Conservation (phyloP, 1,284 basidiomycete genomes). For the Fomitopsis schrenkii region DNA sequence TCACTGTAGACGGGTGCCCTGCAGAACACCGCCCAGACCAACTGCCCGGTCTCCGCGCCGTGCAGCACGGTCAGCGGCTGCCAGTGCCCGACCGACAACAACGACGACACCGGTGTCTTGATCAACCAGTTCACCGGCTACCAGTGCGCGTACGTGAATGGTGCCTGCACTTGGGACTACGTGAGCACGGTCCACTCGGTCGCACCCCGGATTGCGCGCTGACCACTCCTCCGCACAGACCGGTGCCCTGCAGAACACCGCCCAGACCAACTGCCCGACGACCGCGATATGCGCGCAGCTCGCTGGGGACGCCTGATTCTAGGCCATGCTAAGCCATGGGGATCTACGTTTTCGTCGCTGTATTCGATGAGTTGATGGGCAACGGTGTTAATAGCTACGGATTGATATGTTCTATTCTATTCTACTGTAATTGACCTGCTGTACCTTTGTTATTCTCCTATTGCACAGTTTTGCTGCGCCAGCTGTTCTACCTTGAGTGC, state of each 20-base stretch:
- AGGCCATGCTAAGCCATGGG: no score
- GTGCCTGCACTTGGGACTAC: slow-evolving; percentile 23
- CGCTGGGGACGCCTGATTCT: slow-evolving; percentile 7
- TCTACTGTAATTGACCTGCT: no score
- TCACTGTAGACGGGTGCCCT: slow-evolving; percentile 14
- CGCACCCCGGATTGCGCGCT: not conserved
- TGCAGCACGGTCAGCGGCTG: slow-evolving; percentile 18
- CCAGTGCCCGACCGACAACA: slow-evolving; percentile 17
- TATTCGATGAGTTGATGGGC: no score
- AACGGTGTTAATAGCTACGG: no score
- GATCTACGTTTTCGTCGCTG: no score
- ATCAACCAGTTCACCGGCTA: slow-evolving; percentile 24
- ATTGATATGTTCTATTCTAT: no score
- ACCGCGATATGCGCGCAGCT: slow-evolving; percentile 8
- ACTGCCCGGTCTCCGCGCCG: slow-evolving; percentile 18
- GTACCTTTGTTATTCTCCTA: no score
- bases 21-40: slow-evolving; percentile 19
- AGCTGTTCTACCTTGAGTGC: no score
- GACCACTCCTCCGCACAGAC: slow-evolving; percentile 2
- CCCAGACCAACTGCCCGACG: slow-evolving; percentile 18
- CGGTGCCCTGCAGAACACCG: slow-evolving; percentile 14
- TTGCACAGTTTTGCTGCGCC: no score
- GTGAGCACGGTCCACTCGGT: slow-evolving; percentile 7
- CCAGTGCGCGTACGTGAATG: slow-evolving; percentile 22
- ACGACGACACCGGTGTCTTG: slow-evolving; percentile 17